Evolutionary conservation across 2,329 filamentous ascomycete species (phyloP).

Genomic region (Drechslerella coelobrocha): DNA sequence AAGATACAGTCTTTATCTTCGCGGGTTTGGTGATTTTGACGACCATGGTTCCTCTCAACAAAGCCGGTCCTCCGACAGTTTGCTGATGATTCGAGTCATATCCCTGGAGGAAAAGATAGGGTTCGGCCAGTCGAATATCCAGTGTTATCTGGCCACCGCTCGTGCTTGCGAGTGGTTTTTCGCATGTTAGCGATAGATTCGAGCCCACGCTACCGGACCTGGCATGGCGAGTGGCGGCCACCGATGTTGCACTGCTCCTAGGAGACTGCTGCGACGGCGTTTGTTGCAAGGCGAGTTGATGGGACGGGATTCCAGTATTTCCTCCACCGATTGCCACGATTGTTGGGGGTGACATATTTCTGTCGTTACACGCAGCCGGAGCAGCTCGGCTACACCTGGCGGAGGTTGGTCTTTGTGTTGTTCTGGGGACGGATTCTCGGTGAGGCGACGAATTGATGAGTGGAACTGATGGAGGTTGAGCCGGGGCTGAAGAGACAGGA

Average conservation of each 20-base stretch:
- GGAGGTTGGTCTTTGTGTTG: conserved; percentile 46
- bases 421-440: conserved; percentile 16
- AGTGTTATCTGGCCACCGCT: conserved; percentile 74
- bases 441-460: neutral
- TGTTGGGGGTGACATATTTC: conserved; percentile 45
- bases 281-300: conserved; percentile 24
- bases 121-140: conserved; percentile 77
- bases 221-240: conserved; percentile 28
- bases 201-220: conserved; percentile 42
- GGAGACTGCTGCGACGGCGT: conserved; percentile 46
- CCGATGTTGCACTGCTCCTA: conserved; percentile 33
- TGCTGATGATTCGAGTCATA: conserved; percentile 70
- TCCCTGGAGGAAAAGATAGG: conserved; percentile 78
- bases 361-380: conserved; percentile 33
- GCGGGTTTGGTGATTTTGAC: conserved; percentile 84
- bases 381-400: conserved; percentile 21
- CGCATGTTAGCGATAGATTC: conserved; percentile 53
- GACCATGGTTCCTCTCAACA: conserved; percentile 83
- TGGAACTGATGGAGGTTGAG: conserved; percentile 4
- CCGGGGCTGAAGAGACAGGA: neutral
- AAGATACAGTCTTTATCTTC: conserved; percentile 88
- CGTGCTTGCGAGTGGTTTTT: conserved; percentile 74
- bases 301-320: conserved; percentile 54
- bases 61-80: conserved; percentile 71
- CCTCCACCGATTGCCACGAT: conserved; percentile 52